Conservation (phyloP, 2,329 filamentous ascomycete genomes). For the Amauroascus verrucosus region DNA sequence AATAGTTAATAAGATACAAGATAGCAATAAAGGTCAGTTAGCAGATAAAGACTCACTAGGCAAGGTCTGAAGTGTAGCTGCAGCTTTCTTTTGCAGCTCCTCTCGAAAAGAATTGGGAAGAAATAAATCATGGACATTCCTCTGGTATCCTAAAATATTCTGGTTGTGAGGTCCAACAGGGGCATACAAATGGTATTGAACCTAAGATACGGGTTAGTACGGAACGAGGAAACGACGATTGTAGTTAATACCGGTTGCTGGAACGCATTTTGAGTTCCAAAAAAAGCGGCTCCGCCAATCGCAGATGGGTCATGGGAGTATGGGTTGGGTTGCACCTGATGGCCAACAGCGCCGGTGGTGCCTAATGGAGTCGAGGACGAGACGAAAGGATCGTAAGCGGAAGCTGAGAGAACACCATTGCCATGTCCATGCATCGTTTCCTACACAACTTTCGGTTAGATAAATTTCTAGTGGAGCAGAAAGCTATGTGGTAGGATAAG, state of each 20-base stretch:
- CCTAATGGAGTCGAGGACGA: constrained; percentile 47
- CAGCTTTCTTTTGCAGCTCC: constrained; percentile 78
- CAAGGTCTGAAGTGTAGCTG: constrained; percentile 74
- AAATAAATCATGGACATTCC: constrained; percentile 83
- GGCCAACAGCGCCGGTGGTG: constrained; percentile 35
- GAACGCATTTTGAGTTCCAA: constrained; percentile 47
- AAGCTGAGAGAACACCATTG: constrained; percentile 42
- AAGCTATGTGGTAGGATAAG: neutral
- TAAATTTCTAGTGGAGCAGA: constrained; percentile 1
- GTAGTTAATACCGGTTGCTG: constrained; percentile 50
- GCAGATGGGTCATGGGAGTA: constrained; percentile 62
- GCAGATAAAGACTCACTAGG: constrained; percentile 48
- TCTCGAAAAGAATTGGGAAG: constrained; percentile 76
- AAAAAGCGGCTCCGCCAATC: constrained; percentile 56
- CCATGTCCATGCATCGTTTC: constrained; percentile 37
- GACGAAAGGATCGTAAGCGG: constrained; percentile 55
- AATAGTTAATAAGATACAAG: neutral
- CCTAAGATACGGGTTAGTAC: constrained; percentile 35
- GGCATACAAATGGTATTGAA: constrained; percentile 88
- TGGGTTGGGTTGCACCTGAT: constrained; percentile 53
- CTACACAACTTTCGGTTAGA: constrained; percentile 18
- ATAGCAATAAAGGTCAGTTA: neutral
- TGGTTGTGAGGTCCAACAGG: constrained; percentile 74
- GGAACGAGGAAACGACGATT: neutral
- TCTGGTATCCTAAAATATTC: constrained; percentile 73